phyloP scores from a whole-genome alignment of 2,329 filamentous ascomycete genomes.

The Thielaviopsis populi region DNA sequence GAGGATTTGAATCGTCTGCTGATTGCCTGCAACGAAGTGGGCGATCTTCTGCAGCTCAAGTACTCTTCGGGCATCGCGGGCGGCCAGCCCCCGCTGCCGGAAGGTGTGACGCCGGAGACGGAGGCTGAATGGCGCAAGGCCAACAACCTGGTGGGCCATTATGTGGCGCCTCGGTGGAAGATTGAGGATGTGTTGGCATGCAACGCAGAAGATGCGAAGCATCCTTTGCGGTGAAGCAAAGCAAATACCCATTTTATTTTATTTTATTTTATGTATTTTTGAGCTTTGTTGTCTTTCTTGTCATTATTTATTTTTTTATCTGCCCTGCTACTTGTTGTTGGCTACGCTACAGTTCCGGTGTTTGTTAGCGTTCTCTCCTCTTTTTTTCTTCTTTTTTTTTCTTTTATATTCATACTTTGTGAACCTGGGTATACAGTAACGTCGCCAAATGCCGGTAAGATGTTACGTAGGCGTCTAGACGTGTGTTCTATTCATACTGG shows the following conservation, averaged over 20 bases:
- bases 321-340: not conserved
- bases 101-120: constrained; percentile 54
- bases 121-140: constrained; percentile 52
- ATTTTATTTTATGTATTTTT: not conserved
- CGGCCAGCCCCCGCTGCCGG: constrained; percentile 61
- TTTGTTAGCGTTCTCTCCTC: not conserved
- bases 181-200: constrained; percentile 66
- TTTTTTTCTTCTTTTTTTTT: not conserved
- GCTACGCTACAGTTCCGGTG: not conserved
- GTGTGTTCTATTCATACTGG: not conserved
- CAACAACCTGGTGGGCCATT: constrained; percentile 53
- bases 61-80: constrained; percentile 94
- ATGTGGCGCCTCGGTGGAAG: constrained; percentile 65
- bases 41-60: constrained; percentile 83
- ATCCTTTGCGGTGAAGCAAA: constrained; percentile 44
- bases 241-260: not conserved
- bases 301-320: not conserved
- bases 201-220: constrained; percentile 62
- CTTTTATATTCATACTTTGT: constrained; percentile 4
- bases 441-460: not conserved
- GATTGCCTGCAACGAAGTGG: constrained; percentile 79
- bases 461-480: not conserved
- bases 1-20: constrained; percentile 88
- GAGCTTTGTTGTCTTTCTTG: constrained; percentile 2
- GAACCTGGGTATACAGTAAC: not conserved